Evolutionary conservation across 2,329 filamentous ascomycete species (phyloP), one percentile per base, ranked within the genome.

Genomic region (Trichoderma sp.): DNA sequence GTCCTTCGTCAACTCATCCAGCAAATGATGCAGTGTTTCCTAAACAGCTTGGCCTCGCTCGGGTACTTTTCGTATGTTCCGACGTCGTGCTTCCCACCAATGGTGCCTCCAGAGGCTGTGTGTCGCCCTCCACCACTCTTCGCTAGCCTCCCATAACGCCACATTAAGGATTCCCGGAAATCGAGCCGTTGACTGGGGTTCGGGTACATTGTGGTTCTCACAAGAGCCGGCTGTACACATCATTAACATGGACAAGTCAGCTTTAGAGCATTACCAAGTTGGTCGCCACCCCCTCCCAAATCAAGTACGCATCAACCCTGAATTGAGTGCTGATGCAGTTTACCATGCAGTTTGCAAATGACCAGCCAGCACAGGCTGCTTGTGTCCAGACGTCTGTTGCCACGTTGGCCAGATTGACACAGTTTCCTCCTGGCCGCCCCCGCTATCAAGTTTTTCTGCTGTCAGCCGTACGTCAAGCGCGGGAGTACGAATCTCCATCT

Each of bases 291-390:
- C 53, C 14, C 14, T 31, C 27, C 37, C 55, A 31, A 57, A 37
- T 53, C 33, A 35, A 35, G 33, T 35, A 35, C 11, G 33, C 33
- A 24, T 65, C 35, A 57, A 47, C 29, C 63, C 53, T 66, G 53
- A 58, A 58, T 16, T 49, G 29, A 62, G 24, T 68, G 66, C 57
- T 62, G 66, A 62, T 68, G 57, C 43, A 70, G 59, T 71, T 65
- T 70, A 70, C 70, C 55, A 47, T 70, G 68, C 68, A 68, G 63
- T 68, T 70, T 56, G 56, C 33, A 65, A 66, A 61, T 64, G 67
- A 58, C 29, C 68, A 49, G 40, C 55, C 40, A 31, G 43, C 31
- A 60, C 27, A 60, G 52, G 52, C 60, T 53, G 6, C 56, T 67
- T 68, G 43, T 43, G 43, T 56, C 69, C 69, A 70, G 66, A 70